These are phyloP conservation scores for Scheffersomyces segobiensis DNA, from an alignment of 1,139 yeast genomes.

Conservation along the genomic window DNA sequence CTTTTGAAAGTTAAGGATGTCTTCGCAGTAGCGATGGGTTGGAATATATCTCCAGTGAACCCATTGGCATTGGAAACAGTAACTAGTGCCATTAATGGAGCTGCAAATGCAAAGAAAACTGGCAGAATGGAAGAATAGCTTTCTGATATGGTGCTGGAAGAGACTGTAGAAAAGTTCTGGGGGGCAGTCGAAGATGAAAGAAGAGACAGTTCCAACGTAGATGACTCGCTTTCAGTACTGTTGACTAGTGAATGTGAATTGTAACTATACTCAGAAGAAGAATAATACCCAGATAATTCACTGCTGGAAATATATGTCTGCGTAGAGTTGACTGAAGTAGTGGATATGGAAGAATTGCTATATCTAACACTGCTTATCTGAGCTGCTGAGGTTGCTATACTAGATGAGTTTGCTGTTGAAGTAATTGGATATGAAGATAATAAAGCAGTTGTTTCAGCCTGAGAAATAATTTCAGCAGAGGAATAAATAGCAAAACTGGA, in stretches of 20 bases:
- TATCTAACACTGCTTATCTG: background rate
- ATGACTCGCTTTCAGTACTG: background rate
- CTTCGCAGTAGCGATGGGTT: slow-evolving; percentile 5
- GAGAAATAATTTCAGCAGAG: background rate
- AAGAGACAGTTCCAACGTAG: background rate
- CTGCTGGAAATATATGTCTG: background rate
- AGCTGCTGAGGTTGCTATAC: background rate
- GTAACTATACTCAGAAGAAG: background rate
- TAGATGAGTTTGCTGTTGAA: background rate
- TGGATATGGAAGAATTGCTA: background rate
- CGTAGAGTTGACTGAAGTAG: background rate
- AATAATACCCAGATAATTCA: background rate
- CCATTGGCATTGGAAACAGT: slow-evolving; percentile 1
- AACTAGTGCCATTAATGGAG: background rate
- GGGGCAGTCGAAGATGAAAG: background rate
- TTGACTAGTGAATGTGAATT: background rate
- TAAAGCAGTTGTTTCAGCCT: background rate
- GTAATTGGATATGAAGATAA: background rate
- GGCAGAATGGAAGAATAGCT: background rate
- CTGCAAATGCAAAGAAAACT: background rate
- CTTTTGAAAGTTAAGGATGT: slow-evolving; percentile 4
- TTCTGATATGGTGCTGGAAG: background rate
- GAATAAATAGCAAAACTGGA: background rate
- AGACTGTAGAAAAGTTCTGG: background rate
- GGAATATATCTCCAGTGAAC: slow-evolving; percentile 7